Evolutionary conservation across 129 eudicot genomes (phyloP), one percentile per base, ranked within the genome.

Genomic region (Saposhnikovia divaricata): DNA sequence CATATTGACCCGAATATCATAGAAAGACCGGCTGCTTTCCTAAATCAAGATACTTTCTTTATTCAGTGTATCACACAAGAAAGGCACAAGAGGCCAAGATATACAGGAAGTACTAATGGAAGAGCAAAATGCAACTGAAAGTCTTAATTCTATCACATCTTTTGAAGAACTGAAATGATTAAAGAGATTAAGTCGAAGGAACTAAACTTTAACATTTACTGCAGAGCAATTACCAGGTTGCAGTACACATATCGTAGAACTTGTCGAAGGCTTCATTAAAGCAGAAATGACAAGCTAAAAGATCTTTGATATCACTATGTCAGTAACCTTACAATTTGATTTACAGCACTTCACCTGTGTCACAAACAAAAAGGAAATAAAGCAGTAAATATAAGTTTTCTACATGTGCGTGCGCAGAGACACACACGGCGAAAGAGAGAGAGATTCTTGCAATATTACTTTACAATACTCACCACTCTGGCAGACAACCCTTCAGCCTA

Each of bases 221-320:
- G 19, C 6, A 23, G 37, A 25, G 46, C 40, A 69, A 84, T 68
- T 87, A 93, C 98, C 98, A 93, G 46, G 91, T 88, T 82, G 98
- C 98, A 5, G 89, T 82, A 75, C 82, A 87, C 95, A 91, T 93
- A 80, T 93, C 91, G 68, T 93, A 93, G 81, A 93, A 93, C 90
- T 91, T 93, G 87, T 91, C 97, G 69, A 93, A 93, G 57, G 98
- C 98, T 86, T 93, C 91, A 83, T 91, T 85, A 45, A 93, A 85
- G 71, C 98, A 93, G 87, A 82, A 88, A 71, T 91, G 92, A 85
- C 98, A 93, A 83, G 91, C 97, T 89, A 93, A 85, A 79, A 93
- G 98, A 88, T 93, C 91, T 84, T 89, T 91, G 80, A n/a, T n/a
- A n/a, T n/a, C n/a, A n/a, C n/a, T n/a, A 93, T 88, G 71, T 81